A percentile compares a stretch with the other conserved stretches of the same genome.
Evolutionary conservation across 202 grass and related monocot genomes (phyloP).

Genomic region (Dendrocalamus latiflorus): DNA sequence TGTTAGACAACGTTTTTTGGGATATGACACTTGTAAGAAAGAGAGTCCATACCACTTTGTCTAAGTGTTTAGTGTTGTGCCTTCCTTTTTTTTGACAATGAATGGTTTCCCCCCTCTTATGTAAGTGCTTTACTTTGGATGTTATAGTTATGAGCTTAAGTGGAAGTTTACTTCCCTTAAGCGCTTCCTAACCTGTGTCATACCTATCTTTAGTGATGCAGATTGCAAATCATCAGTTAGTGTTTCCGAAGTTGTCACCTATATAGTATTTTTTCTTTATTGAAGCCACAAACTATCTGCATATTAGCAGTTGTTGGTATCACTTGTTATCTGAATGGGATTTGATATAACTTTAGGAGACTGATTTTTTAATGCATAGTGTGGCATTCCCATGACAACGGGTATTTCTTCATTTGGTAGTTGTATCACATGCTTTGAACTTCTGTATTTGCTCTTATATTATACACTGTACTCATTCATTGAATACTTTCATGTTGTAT

Average conservation of each 20-base stretch:
- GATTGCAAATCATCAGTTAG: not conserved
- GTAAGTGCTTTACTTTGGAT: too few relatives aligned
- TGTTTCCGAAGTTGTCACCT: not conserved
- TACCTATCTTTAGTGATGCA: not conserved
- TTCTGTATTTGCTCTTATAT: not conserved
- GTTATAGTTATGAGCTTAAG: too few relatives aligned
- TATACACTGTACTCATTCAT: not conserved
- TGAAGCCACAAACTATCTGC: not conserved
- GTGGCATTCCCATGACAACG: not conserved
- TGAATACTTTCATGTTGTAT: constrained; percentile 1
- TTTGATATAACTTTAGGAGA: not conserved
- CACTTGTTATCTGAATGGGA: not conserved
- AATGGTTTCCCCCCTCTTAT: not conserved
- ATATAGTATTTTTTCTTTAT: not conserved
- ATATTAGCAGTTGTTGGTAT: not conserved
- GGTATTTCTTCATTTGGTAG: not conserved
- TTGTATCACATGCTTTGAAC: constrained; percentile 2
- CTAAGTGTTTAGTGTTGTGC: too few relatives aligned
- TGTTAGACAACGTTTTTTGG: not conserved
- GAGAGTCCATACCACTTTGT: not conserved
- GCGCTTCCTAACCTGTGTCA: too few relatives aligned
- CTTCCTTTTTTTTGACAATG: not conserved
- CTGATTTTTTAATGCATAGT: not conserved
- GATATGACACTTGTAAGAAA: not conserved
- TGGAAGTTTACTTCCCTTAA: too few relatives aligned